These are phyloP conservation scores for Amyloporia xantha DNA, from an alignment of 768 basidiomycete species.

Conservation along the genomic window DNA sequence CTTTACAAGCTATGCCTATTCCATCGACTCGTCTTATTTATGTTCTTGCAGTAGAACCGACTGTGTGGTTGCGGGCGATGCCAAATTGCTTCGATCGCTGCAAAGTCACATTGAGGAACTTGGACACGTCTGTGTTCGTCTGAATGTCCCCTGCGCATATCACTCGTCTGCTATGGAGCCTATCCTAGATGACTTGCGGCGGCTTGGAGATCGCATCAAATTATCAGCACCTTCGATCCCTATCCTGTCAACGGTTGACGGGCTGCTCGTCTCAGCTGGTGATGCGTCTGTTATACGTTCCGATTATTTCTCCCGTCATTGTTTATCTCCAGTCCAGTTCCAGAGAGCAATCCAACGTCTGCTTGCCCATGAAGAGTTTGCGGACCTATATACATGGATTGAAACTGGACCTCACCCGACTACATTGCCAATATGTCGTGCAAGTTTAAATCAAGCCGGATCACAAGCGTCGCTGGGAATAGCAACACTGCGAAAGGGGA, in stretches of 20 bases:
- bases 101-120: slow-evolving; percentile 33
- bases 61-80: slow-evolving; percentile 54
- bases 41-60: slow-evolving; percentile 35
- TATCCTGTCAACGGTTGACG: slow-evolving; percentile 56
- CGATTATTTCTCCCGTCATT: slow-evolving; percentile 55
- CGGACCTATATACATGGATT: slow-evolving; percentile 43
- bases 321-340: slow-evolving; percentile 51
- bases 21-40: background rate
- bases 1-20: background rate
- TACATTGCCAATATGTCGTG: slow-evolving; percentile 52
- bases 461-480: slow-evolving; percentile 21
- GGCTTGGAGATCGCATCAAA: slow-evolving; percentile 30
- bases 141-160: slow-evolving; percentile 56
- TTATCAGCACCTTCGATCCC: slow-evolving; percentile 47
- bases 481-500: slow-evolving; percentile 41
- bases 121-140: slow-evolving; percentile 32
- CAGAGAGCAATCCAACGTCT: slow-evolving; percentile 42
- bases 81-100: slow-evolving; percentile 36
- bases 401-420: slow-evolving; percentile 63
- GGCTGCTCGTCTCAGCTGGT: slow-evolving; percentile 45
- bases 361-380: slow-evolving; percentile 20
- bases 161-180: slow-evolving; percentile 64
- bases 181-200: slow-evolving; percentile 41
- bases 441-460: background rate
- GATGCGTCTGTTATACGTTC: slow-evolving; percentile 40